These are phyloP conservation scores for Blakeslea trispora DNA, from an alignment of 371 early-diverging fungal genomes.

Conservation along the genomic window DNA sequence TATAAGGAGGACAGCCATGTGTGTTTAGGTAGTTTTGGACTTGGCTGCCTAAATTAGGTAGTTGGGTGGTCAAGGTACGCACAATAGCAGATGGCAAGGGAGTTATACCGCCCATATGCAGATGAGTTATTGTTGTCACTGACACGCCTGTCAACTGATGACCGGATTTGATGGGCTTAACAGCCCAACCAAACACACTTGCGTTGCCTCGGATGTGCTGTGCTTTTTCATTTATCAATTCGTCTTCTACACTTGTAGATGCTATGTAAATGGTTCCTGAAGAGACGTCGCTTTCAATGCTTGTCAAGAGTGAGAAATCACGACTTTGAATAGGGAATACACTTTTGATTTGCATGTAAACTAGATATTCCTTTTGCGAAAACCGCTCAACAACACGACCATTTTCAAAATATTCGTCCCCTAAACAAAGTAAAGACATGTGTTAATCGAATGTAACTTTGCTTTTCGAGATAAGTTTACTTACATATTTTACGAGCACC, in stretches of 20 bases:
- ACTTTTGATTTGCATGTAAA: constrained; percentile 50
- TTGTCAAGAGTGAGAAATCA: constrained; percentile 51
- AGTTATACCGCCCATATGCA: constrained; percentile 55
- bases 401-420: constrained; percentile 62
- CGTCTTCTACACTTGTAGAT: constrained; percentile 58
- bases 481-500: constrained; percentile 47
- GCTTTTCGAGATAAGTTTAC: neutral
- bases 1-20: constrained; percentile 59
- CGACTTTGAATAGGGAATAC: constrained; percentile 55
- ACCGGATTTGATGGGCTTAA: constrained; percentile 37
- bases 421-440: constrained; percentile 8
- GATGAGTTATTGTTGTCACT: constrained; percentile 57
- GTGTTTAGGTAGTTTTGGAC: constrained; percentile 48
- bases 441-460: neutral
- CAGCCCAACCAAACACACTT: constrained; percentile 58
- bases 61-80: constrained; percentile 44
- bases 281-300: constrained; percentile 54
- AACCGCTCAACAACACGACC: constrained; percentile 56
- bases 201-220: constrained; percentile 50
- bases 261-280: constrained; percentile 57
- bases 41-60: constrained; percentile 48
- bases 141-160: constrained; percentile 39
- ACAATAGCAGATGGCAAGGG: constrained; percentile 52
- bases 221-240: constrained; percentile 42
- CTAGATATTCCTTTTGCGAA: constrained; percentile 55